A percentile compares a stretch with the other conserved stretches of the same genome.
Evolutionary conservation across 108 stramenopile species (phyloP).

Genomic region (Nitzschia putrida): DNA sequence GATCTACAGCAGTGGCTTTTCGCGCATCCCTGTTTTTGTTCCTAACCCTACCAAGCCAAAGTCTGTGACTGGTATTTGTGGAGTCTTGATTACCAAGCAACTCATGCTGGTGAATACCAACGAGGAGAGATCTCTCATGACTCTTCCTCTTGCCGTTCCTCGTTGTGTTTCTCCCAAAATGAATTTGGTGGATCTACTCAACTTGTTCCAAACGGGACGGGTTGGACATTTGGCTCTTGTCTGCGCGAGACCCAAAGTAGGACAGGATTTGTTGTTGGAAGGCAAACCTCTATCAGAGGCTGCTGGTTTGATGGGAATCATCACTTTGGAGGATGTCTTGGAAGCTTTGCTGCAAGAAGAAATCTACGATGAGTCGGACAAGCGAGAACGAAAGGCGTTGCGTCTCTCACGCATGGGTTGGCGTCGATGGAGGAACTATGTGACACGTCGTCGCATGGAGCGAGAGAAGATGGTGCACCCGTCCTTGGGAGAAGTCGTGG

Average conservation of each 20-base stretch:
- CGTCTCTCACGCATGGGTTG: constrained; percentile 42
- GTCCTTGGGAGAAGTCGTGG: constrained; percentile 10
- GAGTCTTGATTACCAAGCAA: constrained; percentile 60
- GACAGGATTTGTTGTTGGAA: constrained; percentile 45
- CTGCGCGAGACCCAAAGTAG: constrained; percentile 58
- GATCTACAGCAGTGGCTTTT: constrained; percentile 69
- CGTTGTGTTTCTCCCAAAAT: constrained; percentile 65
- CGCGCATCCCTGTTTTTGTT: constrained; percentile 70
- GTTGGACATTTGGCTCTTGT: constrained; percentile 79
- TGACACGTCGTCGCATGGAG: constrained; percentile 14
- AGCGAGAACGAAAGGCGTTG: constrained; percentile 30
- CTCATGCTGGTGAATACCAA: constrained; percentile 66
- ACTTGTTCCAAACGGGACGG: constrained; percentile 72
- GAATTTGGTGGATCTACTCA: constrained; percentile 72
- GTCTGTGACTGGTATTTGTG: constrained; percentile 43
- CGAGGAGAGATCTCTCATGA: constrained; percentile 53
- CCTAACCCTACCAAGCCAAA: constrained; percentile 26
- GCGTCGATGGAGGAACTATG: constrained; percentile 46
- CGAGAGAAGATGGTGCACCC: neutral
- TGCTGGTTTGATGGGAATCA: constrained; percentile 74
- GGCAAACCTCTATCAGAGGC: constrained; percentile 52
- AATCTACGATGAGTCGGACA: constrained; percentile 78
- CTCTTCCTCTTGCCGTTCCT: constrained; percentile 62
- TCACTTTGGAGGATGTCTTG: constrained; percentile 80
- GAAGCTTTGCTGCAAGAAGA: constrained; percentile 79